Evolutionary conservation across 2,329 filamentous ascomycete species (phyloP), one percentile per base, ranked within the genome.

Genomic region (Colletotrichum sp.): DNA sequence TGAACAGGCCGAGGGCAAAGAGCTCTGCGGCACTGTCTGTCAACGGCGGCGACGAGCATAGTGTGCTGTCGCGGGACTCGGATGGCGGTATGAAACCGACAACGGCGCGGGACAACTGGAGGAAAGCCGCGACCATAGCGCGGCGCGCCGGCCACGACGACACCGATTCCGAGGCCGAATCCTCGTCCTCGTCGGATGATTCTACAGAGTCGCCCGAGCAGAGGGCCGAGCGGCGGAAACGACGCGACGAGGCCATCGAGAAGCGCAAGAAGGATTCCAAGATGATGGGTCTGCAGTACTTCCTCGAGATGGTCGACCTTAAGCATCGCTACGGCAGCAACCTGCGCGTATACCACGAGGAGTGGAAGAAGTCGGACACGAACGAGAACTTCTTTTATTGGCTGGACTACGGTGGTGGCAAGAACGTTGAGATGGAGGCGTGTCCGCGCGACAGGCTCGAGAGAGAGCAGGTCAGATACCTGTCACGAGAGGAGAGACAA

Each of bases 371-470:
- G 76, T 88, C 92, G 2, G 88, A 94, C 32, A 96, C 95, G 0
- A 91, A 92, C 6, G 94, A 98, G 82, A 98, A 97, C 82, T 98
- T 96, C 89, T 98, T 98, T 83, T 96, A 96, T 85, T 98, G 96
- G 96, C 88, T 98, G 2, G 96, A 98, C 82, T 89, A 94, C 75
- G 96, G 96, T 7, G 93, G 93, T 65, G 96, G 96, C 0, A 92
- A 88, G 79, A 84, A 90, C 52, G 82, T 97, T 59, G 93, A 96
- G 77, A 86, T 96, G 15, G 90, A 92, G 5, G 89, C 91, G 0
- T 95, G 95, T 78, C 93, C 95, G 2, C 89, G 96, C 44, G 93
- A 95, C 75, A 88, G 92, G 16, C 87, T 98, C 8, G 95, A 97
- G 68, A 89, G 91, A 28, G 95, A 98, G 83, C 92, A 93, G 80